phyloP scores from a whole-genome alignment of 805 yeast genomes.

The Myxozyma neotropica region DNA sequence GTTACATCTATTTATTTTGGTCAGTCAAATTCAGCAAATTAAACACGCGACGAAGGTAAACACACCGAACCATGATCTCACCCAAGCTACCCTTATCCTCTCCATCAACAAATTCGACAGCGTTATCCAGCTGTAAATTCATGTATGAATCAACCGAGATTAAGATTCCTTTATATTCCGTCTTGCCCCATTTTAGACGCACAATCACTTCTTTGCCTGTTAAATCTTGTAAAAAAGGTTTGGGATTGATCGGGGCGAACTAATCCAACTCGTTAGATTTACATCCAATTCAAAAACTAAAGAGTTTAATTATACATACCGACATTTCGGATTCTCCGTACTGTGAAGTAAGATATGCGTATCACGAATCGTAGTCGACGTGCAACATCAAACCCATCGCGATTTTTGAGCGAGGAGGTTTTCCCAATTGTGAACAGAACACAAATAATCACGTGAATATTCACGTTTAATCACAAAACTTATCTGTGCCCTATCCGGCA shows the following conservation, averaged over 20 bases:
- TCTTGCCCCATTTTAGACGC: conserved; percentile 84
- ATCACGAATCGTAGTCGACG: not conserved
- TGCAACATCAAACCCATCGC: not conserved
- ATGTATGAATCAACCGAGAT: conserved; percentile 87
- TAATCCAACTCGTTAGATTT: too few relatives aligned
- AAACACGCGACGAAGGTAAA: not conserved
- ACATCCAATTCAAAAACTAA: too few relatives aligned
- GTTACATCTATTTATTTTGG: conserved; percentile 61
- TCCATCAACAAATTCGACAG: conserved; percentile 55
- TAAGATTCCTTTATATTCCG: conserved; percentile 81
- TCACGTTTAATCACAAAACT: conserved; percentile 12
- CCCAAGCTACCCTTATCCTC: conserved; percentile 59
- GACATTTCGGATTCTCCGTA: not conserved
- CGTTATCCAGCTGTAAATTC: conserved; percentile 75
- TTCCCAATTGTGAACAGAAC: conserved; percentile 3
- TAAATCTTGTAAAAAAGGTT: conserved; percentile 81
- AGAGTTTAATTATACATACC: too few relatives aligned
- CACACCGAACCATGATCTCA: conserved; percentile 67
- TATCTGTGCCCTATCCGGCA: conserved; percentile 9
- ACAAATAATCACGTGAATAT: conserved; percentile 5
- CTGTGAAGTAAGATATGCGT: not conserved
- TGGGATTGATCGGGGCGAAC: conserved; percentile 76
- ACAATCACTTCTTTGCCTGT: conserved; percentile 72
- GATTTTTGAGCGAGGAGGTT: conserved; percentile 18
- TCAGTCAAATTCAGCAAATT: not conserved